A percentile compares a stretch with the other conserved stretches of the same genome.
Evolutionary conservation across 106 monocot genomes (phyloP).

Genomic region (Dendrobium nobile): DNA sequence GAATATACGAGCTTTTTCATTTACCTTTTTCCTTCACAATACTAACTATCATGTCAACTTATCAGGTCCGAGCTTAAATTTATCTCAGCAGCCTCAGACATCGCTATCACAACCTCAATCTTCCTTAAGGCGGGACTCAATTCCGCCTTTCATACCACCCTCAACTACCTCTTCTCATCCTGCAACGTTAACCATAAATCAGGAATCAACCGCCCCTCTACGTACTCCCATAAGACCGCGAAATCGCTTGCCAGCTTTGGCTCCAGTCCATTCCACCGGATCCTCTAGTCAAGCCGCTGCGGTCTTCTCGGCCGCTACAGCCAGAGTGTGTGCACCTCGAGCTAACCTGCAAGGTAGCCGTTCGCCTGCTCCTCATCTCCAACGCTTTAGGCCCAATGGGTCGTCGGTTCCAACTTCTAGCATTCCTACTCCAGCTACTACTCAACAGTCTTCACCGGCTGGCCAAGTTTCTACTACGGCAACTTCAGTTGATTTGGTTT

Average conservation of each 20-base stretch:
- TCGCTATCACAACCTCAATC: conserved; percentile 11
- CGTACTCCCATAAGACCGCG: neutral
- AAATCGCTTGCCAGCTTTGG: neutral
- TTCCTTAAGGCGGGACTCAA: conserved; percentile 13
- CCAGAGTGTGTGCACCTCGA: conserved; percentile 4
- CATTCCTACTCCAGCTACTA: conserved; percentile 4
- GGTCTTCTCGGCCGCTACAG: conserved; percentile 2
- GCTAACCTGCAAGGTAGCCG: conserved; percentile 32
- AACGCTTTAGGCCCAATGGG: conserved; percentile 24
- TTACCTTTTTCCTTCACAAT: neutral
- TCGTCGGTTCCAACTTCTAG: neutral
- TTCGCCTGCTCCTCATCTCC: conserved; percentile 57
- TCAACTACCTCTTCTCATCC: neutral
- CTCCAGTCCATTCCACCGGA: neutral
- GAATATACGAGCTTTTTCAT: neutral
- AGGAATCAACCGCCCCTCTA: neutral
- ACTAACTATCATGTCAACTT: neutral
- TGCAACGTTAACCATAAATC: neutral
- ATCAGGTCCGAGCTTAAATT: conserved; percentile 16
- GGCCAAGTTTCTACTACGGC: no score
- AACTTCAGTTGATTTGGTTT: neutral
- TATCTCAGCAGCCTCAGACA: conserved; percentile 23
- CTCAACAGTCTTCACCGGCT: neutral
- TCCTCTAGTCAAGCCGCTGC: neutral
- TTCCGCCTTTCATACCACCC: conserved; percentile 1